Percentiles rank a stretch among this genome's conserved stretches.
These are phyloP conservation scores for Eucalyptus sp. DNA, from an alignment of 345 rosid genomes.

Conservation along the genomic window DNA sequence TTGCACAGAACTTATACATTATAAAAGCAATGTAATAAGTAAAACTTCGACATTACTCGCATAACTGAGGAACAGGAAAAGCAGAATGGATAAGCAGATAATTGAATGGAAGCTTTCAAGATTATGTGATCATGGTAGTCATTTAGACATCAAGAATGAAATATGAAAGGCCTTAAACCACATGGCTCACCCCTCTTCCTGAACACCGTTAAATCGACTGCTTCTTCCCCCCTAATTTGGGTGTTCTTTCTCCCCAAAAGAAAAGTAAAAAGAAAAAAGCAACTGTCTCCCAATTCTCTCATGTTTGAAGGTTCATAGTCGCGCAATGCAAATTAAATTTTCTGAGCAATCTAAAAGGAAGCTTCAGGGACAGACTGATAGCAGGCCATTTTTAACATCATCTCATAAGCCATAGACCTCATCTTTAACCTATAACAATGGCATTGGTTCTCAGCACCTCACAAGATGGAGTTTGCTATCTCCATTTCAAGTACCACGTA, in stretches of 20 bases:
- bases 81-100: not conserved
- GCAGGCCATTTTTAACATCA: not conserved
- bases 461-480: not conserved
- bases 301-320: not conserved
- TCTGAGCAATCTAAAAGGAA: not conserved
- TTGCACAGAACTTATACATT: not conserved
- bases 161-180: not conserved
- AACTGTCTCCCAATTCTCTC: not conserved
- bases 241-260: not conserved
- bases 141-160: not conserved
- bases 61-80: not conserved
- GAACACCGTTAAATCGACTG: not conserved
- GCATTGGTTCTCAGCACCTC: not conserved
- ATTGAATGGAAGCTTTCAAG: not conserved
- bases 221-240: not conserved
- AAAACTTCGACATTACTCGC: not conserved
- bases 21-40: not conserved
- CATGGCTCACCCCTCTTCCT: not conserved
- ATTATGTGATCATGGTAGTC: not conserved
- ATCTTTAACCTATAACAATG: not conserved
- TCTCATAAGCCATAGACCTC: not conserved
- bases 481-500: not conserved
- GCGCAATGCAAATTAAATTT: not conserved
- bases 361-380: not conserved
- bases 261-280: not conserved